Evolutionary conservation across 495 filamentous ascomycete genomes (phyloP).

Genomic region (Clavariopsis aquatica): DNA sequence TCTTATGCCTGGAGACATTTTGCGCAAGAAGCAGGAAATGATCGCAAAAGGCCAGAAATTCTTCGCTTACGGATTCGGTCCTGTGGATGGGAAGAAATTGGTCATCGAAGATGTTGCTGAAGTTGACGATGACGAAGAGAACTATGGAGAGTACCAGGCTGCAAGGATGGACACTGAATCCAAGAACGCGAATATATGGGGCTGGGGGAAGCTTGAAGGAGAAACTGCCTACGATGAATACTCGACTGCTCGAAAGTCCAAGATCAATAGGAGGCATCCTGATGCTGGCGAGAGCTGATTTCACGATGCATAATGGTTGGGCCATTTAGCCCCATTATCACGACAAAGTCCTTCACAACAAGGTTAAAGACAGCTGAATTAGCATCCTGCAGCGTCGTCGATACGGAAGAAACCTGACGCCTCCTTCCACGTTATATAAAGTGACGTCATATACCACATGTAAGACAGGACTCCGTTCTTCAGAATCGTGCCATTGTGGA

Average conservation of each 20-base stretch:
- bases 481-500: no score
- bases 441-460: no score
- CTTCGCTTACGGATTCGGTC: slow-evolving; percentile 50
- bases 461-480: no score
- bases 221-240: slow-evolving; percentile 27
- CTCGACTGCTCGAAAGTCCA: slow-evolving; percentile 9
- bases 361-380: no score
- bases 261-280: not conserved
- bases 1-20: slow-evolving; percentile 38
- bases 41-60: slow-evolving; percentile 47
- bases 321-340: no score
- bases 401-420: no score
- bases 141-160: slow-evolving; percentile 49
- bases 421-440: no score
- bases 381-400: no score
- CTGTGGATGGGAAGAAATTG: slow-evolving; percentile 43
- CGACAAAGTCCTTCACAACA: no score
- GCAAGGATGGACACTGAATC: slow-evolving; percentile 35
- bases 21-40: slow-evolving; percentile 39
- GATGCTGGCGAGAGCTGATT: not conserved
- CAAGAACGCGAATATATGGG: slow-evolving; percentile 7
- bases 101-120: slow-evolving; percentile 50
- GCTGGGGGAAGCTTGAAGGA: slow-evolving; percentile 14
- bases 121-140: slow-evolving; percentile 48
- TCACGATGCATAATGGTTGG: no score